Evolutionary conservation across 2,329 filamentous ascomycete genomes (phyloP).

Genomic region (Alternaria sp.): DNA sequence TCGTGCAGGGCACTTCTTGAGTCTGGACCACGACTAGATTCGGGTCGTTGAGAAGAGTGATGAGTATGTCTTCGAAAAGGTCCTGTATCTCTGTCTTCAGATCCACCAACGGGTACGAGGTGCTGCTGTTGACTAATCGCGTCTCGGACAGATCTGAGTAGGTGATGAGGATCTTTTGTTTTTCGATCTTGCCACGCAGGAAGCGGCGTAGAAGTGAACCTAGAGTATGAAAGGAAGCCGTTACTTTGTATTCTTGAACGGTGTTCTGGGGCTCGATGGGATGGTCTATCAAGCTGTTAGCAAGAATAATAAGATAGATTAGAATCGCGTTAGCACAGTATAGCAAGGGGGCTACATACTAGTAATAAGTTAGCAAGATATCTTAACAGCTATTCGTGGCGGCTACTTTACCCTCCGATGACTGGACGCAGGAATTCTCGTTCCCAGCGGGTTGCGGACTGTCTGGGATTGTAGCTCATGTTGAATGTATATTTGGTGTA

Average conservation of each 20-base stretch:
- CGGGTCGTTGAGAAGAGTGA: slow-evolving; percentile 45
- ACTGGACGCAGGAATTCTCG: slow-evolving; percentile 40
- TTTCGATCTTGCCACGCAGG: slow-evolving; percentile 41
- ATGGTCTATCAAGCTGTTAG: slow-evolving; percentile 8
- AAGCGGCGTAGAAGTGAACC: slow-evolving; percentile 44
- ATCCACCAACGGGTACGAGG: slow-evolving; percentile 37
- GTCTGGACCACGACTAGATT: slow-evolving; percentile 36
- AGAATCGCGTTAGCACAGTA: neutral
- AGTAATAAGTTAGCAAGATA: neutral
- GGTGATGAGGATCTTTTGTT: slow-evolving; percentile 34
- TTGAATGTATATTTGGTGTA: slow-evolving; percentile 47
- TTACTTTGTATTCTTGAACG: slow-evolving; percentile 37
- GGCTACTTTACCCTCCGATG: slow-evolving; percentile 19
- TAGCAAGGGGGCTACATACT: neutral
- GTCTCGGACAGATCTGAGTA: slow-evolving; percentile 46
- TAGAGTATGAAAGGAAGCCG: slow-evolving; percentile 43
- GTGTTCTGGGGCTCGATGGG: slow-evolving; percentile 35
- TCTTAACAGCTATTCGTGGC: neutral
- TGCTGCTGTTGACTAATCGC: slow-evolving; percentile 35
- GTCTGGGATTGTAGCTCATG: slow-evolving; percentile 38
- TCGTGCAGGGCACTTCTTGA: slow-evolving; percentile 33
- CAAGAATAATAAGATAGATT: neutral
- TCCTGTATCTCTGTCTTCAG: slow-evolving; percentile 37
- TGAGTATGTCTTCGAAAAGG: slow-evolving; percentile 48
- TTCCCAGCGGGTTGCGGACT: slow-evolving; percentile 27